These are phyloP conservation scores for Mortierella sp. DNA, from an alignment of 371 early-diverging fungal genomes.

Conservation along the genomic window DNA sequence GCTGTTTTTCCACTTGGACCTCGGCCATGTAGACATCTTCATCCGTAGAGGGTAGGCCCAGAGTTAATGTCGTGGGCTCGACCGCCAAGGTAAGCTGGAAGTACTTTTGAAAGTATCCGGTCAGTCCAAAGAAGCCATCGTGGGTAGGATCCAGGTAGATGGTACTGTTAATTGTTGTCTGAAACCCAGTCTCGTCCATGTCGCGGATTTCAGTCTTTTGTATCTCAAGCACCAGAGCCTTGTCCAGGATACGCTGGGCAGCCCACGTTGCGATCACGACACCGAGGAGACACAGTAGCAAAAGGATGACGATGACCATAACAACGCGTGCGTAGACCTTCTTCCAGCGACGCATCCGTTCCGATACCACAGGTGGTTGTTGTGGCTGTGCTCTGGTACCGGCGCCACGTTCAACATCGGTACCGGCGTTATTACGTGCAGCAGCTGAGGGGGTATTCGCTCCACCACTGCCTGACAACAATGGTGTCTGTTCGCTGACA, in stretches of 20 bases:
- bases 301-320: conserved; percentile 10
- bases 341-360: conserved; percentile 20
- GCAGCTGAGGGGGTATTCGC: too few relatives aligned
- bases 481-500: too few relatives aligned
- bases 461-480: too few relatives aligned
- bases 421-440: too few relatives aligned
- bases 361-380: not conserved
- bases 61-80: conserved; percentile 20
- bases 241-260: conserved; percentile 46
- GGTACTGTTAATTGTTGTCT: conserved; percentile 29
- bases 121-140: conserved; percentile 44
- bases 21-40: conserved; percentile 30
- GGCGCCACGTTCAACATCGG: too few relatives aligned
- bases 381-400: not conserved
- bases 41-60: conserved; percentile 14
- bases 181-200: conserved; percentile 47
- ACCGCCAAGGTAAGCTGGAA: conserved; percentile 35
- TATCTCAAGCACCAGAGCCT: conserved; percentile 36
- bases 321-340: conserved; percentile 8
- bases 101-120: conserved; percentile 10
- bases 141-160: conserved; percentile 23
- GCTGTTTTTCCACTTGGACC: conserved; percentile 32
- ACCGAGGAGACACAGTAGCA: conserved; percentile 18
- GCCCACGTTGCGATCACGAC: conserved; percentile 15
- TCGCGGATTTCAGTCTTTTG: conserved; percentile 35